A percentile compares a stretch with the other conserved stretches of the same genome.
Evolutionary conservation across 1,139 yeast species (phyloP).

Genomic region (Zygosaccharomyces pseudobailii): DNA sequence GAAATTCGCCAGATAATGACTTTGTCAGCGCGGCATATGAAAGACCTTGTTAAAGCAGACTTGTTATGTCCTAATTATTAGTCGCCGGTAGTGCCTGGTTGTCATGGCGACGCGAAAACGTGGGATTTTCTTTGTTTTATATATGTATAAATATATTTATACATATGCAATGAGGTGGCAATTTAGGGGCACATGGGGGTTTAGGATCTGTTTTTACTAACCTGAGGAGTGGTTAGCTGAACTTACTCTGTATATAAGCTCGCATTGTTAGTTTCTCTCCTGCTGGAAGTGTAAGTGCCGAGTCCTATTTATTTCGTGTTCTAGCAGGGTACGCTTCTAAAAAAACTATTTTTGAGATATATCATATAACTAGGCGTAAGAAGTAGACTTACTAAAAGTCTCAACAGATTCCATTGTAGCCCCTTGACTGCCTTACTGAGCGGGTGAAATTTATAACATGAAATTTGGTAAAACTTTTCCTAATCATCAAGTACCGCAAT

Average conservation of each 20-base stretch:
- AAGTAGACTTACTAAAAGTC: neutral
- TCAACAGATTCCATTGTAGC: neutral
- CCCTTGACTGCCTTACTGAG: neutral
- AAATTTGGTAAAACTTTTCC: constrained; percentile 81
- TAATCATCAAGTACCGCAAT: constrained; percentile 89
- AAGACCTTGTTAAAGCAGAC: constrained; percentile 53
- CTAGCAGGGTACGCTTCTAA: neutral
- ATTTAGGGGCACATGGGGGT: neutral
- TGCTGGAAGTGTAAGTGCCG: too few relatives aligned
- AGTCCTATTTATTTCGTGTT: neutral
- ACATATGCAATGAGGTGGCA: neutral
- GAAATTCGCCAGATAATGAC: constrained; percentile 84
- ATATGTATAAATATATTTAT: neutral
- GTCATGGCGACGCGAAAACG: neutral
- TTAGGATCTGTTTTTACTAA: neutral
- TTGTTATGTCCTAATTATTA: constrained; percentile 55
- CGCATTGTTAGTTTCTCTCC: neutral
- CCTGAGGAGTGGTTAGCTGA: neutral
- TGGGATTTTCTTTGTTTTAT: neutral
- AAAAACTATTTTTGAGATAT: neutral
- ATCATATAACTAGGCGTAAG: neutral
- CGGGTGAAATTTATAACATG: constrained; percentile 40
- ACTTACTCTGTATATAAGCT: neutral
- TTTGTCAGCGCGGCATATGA: constrained; percentile 58
- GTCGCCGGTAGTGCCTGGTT: neutral